Conservation (phyloP, 148 eudicot genomes). For the Diospyros kaki region DNA sequence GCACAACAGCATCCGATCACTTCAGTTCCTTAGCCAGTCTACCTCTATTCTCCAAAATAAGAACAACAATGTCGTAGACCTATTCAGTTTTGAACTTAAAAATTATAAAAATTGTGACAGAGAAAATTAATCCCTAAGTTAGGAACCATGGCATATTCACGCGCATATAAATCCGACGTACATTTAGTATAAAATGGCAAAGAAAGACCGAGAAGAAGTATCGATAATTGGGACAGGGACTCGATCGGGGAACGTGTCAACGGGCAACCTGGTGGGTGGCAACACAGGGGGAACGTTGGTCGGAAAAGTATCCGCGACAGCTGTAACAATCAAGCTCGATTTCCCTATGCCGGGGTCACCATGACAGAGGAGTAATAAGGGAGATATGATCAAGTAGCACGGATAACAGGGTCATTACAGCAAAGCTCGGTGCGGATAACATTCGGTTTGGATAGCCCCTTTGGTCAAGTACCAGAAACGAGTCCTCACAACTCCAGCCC, state of each 20-base stretch:
- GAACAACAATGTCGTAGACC: neutral
- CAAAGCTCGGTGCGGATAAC: no score
- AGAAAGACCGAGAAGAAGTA: constrained; percentile 64
- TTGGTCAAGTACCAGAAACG: no score
- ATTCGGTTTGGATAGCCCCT: no score
- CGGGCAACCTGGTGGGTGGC: constrained; percentile 84
- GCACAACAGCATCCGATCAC: constrained; percentile 88
- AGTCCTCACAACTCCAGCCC: no score
- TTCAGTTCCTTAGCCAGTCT: constrained; percentile 70
- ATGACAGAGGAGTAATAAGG: no score
- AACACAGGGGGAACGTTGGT: constrained; percentile 55
- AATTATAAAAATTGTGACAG: neutral
- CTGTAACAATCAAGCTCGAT: constrained; percentile 77
- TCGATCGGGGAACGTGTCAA: constrained; percentile 74
- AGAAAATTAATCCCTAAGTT: no score
- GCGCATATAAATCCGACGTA: neutral
- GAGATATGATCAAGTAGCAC: no score
- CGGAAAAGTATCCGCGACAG: constrained; percentile 69
- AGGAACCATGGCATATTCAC: no score
- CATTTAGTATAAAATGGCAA: neutral
- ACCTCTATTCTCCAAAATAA: constrained; percentile 61
- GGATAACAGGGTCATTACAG: no score
- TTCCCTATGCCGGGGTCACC: constrained; percentile 85
- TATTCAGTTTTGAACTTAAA: constrained; percentile 8
- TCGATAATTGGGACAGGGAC: constrained; percentile 77